Conservation (phyloP, 495 filamentous ascomycete species). For the Aspergillus ellipticus region DNA sequence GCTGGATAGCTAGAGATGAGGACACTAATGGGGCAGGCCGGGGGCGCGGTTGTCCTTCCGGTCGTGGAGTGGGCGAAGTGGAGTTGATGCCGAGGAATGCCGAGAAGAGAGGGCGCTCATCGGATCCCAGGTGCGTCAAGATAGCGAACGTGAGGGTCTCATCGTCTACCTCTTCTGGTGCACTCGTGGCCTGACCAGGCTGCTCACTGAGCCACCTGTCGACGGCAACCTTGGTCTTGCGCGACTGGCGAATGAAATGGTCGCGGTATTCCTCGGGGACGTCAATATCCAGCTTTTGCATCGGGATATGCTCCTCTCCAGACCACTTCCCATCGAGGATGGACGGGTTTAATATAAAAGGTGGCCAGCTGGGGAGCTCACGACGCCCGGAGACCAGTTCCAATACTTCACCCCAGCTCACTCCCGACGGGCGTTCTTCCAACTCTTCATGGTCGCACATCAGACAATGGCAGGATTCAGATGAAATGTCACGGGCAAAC, state of each 20-base stretch:
- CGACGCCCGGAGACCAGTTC: constrained; percentile 86
- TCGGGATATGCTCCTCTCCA: constrained; percentile 53
- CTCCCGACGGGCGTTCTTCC: constrained; percentile 55
- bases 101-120: constrained; percentile 74
- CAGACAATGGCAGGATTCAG: constrained; percentile 71
- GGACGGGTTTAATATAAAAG: constrained; percentile 63
- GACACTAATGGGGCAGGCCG: constrained; percentile 67
- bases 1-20: constrained; percentile 71
- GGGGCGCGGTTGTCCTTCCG: constrained; percentile 48
- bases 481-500: constrained; percentile 85
- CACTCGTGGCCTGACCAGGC: constrained; percentile 63
- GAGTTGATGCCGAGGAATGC: constrained; percentile 69
- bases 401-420: constrained; percentile 97
- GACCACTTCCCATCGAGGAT: constrained; percentile 53
- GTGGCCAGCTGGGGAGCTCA: constrained; percentile 82
- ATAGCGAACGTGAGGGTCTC: constrained; percentile 92
- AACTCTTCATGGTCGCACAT: constrained; percentile 66
- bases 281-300: constrained; percentile 84
- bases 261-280: constrained; percentile 86
- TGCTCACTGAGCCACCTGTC: constrained; percentile 82
- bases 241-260: constrained; percentile 82
- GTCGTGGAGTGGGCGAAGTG: constrained; percentile 38
- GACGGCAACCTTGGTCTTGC: constrained; percentile 78
- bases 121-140: constrained; percentile 74
- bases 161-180: constrained; percentile 83